These are phyloP conservation scores for Chalciporus piperatus DNA, from an alignment of 768 basidiomycete genomes.

Conservation along the genomic window DNA sequence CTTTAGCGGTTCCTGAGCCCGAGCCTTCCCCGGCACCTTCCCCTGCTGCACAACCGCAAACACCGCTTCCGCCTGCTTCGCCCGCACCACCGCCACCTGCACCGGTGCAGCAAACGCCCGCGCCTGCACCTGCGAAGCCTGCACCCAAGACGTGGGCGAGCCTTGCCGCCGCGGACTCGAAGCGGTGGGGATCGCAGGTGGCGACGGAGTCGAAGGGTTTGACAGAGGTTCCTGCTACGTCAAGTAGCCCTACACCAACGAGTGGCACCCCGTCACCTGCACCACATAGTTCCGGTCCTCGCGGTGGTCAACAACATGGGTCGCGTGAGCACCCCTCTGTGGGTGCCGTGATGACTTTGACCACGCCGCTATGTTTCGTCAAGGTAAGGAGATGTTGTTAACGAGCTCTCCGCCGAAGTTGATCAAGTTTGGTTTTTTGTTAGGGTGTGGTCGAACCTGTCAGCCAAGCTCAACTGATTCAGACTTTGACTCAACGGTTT, in stretches of 20 bases:
- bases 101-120: conserved; percentile 29
- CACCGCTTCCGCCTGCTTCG: conserved; percentile 15
- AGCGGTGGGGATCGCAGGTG: conserved; percentile 83
- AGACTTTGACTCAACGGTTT: conserved; percentile 58
- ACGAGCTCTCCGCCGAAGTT: background rate
- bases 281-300: conserved; percentile 31
- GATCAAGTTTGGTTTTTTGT: conserved; percentile 4
- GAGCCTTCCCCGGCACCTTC: conserved; percentile 25
- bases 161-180: conserved; percentile 77
- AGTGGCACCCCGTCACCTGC: conserved; percentile 37
- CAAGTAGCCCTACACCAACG: conserved; percentile 40
- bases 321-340: conserved; percentile 43
- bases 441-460: conserved; percentile 75
- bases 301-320: conserved; percentile 33
- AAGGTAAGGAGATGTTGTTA: conserved; percentile 52
- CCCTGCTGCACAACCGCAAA: conserved; percentile 11
- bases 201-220: conserved; percentile 75
- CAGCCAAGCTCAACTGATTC: conserved; percentile 46
- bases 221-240: conserved; percentile 55
- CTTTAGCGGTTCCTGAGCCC: conserved; percentile 26
- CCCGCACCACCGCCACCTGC: conserved; percentile 29
- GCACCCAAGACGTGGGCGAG: conserved; percentile 88
- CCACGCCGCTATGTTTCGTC: conserved; percentile 84
- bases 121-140: conserved; percentile 38
- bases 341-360: conserved; percentile 59